Conservation (phyloP, 2,329 filamentous ascomycete genomes). For the Cylindrodendrum hubeiense region DNA sequence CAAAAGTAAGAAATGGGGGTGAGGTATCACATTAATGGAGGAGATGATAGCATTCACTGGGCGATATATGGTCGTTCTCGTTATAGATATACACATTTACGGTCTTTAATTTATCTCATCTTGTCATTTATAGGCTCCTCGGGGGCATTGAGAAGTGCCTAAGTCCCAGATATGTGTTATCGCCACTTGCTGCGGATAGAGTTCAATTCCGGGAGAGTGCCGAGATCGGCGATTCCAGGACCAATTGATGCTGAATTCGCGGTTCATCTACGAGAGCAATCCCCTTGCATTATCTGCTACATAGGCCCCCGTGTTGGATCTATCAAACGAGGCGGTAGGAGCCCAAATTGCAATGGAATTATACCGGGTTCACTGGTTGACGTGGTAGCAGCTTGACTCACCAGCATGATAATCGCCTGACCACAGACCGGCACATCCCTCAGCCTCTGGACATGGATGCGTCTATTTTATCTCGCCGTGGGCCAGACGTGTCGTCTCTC, state of each 20-base stretch:
- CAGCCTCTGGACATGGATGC: slow-evolving; percentile 27
- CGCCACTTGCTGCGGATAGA: background rate
- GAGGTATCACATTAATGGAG: background rate
- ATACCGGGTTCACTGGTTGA: background rate
- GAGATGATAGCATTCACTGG: background rate
- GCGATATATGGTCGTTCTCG: background rate
- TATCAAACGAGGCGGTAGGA: background rate
- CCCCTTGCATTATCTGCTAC: background rate
- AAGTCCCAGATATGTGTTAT: background rate
- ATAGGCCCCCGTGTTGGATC: background rate
- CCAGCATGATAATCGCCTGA: slow-evolving; percentile 38
- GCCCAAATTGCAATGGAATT: background rate
- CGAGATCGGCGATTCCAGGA: slow-evolving; percentile 22
- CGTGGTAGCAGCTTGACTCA: slow-evolving; percentile 22
- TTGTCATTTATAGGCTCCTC: background rate
- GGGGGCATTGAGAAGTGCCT: background rate
- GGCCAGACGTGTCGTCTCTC: slow-evolving; percentile 2
- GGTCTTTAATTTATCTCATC: background rate
- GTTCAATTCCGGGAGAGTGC: slow-evolving; percentile 13
- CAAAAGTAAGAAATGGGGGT: slow-evolving; percentile 17
- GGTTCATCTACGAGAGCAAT: background rate
- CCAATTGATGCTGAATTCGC: background rate
- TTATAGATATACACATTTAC: slow-evolving; percentile 23
- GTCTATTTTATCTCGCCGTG: slow-evolving; percentile 29
- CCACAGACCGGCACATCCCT: slow-evolving; percentile 3